A percentile compares a stretch with the other conserved stretches of the same genome.
Evolutionary conservation across 163 green algal species (phyloP).

Genomic region (Coccomyxa subellipsoidea): DNA sequence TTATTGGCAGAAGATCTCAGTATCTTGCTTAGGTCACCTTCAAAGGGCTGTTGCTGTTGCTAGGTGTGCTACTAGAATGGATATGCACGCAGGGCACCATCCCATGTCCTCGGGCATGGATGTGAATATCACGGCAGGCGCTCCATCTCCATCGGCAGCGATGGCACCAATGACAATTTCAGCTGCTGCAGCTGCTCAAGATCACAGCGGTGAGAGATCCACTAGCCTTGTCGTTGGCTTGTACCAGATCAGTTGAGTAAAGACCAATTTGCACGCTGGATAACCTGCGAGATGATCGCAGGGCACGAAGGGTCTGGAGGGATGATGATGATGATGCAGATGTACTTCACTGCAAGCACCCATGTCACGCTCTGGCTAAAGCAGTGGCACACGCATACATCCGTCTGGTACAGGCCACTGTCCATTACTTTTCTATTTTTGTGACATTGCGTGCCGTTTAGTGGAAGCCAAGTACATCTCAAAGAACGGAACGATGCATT

Average conservation of each 20-base stretch:
- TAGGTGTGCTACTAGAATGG: not conserved
- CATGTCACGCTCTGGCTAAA: slow-evolving; percentile 35
- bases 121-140: not conserved
- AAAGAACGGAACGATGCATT: no score
- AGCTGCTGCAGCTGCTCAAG: not conserved
- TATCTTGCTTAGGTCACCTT: no score
- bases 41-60: no score
- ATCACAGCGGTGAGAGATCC: not conserved
- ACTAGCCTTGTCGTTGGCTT: not conserved
- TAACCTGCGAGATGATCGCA: not conserved
- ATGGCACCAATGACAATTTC: not conserved
- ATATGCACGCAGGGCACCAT: not conserved
- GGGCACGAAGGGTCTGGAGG: not conserved
- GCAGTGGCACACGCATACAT: slow-evolving; percentile 16
- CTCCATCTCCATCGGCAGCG: not conserved
- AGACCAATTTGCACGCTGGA: not conserved
- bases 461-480: no score
- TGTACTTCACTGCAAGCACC: slow-evolving; percentile 30
- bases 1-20: no score
- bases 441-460: not conserved
- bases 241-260: not conserved
- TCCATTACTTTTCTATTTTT: not conserved
- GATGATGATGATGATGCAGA: slow-evolving; percentile 36
- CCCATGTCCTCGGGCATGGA: not conserved
- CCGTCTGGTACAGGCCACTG: slow-evolving; percentile 2